Evolutionary conservation across 2,329 filamentous ascomycete genomes (phyloP).

Genomic region (Xylaria multiplex): DNA sequence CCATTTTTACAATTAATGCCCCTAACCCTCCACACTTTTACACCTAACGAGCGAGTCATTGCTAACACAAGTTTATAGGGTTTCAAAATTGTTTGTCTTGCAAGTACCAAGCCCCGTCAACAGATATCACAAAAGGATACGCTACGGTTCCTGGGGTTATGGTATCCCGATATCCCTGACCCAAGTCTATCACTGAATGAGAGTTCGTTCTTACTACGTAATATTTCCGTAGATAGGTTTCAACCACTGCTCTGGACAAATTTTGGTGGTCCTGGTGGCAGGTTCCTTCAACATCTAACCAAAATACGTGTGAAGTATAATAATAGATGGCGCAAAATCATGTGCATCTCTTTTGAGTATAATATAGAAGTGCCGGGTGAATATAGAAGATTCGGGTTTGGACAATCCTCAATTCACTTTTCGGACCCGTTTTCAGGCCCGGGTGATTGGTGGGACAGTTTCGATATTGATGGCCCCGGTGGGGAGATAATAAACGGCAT

Average conservation of each 20-base stretch:
- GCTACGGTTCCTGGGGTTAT: neutral
- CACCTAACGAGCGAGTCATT: neutral
- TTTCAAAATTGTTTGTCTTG: slow-evolving; percentile 11
- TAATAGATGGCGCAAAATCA: neutral
- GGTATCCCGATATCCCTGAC: slow-evolving; percentile 6
- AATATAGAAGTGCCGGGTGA: neutral
- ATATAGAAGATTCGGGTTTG: neutral
- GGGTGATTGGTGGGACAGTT: neutral
- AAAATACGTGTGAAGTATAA: neutral
- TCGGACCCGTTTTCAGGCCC: too few relatives aligned
- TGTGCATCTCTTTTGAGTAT: neutral
- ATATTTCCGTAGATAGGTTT: neutral
- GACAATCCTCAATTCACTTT: neutral
- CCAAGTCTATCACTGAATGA: slow-evolving; percentile 4
- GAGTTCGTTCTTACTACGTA: neutral
- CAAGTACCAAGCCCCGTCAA: neutral
- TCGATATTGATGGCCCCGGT: slow-evolving; percentile 1
- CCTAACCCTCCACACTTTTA: neutral
- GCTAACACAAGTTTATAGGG: slow-evolving; percentile 1
- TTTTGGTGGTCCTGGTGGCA: slow-evolving; percentile 7
- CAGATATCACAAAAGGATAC: neutral
- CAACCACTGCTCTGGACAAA: neutral
- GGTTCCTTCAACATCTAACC: slow-evolving; percentile 6
- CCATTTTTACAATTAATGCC: neutral
- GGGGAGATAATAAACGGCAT: neutral